Evolutionary conservation across 2,329 filamentous ascomycete genomes (phyloP).

Genomic region (Fusarium nelsonii): DNA sequence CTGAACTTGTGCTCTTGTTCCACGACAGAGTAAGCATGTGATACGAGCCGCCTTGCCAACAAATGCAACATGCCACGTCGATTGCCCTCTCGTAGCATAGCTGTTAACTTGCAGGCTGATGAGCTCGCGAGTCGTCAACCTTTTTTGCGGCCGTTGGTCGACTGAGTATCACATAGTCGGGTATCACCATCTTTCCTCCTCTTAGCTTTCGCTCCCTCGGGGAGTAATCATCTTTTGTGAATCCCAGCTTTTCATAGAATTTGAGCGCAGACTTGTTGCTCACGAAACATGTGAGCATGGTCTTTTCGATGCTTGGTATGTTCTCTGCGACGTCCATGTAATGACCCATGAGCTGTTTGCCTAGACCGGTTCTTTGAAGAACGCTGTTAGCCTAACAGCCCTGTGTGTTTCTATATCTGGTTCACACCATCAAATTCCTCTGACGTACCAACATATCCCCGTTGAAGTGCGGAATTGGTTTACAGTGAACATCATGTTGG

Average conservation of each 20-base stretch:
- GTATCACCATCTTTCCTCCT: conserved; percentile 64
- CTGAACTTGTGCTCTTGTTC: neutral
- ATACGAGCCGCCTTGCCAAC: neutral
- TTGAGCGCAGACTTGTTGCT: conserved; percentile 67
- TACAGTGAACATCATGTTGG: neutral
- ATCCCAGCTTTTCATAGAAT: conserved; percentile 74
- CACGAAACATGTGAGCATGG: conserved; percentile 80
- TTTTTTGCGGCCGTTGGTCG: conserved; percentile 52
- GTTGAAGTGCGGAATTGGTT: conserved; percentile 6
- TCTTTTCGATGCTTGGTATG: conserved; percentile 69
- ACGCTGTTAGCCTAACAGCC: conserved; percentile 21
- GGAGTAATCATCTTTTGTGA: conserved; percentile 66
- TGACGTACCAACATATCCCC: neutral
- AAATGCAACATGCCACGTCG: neutral
- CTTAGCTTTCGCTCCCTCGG: conserved; percentile 66
- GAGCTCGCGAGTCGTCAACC: conserved; percentile 21
- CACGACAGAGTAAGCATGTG: neutral
- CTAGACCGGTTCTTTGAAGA: conserved; percentile 69
- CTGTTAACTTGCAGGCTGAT: conserved; percentile 22
- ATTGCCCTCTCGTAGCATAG: neutral
- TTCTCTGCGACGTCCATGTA: conserved; percentile 65
- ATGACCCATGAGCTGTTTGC: conserved; percentile 68
- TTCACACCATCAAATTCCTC: neutral
- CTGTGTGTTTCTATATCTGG: conserved; percentile 9
- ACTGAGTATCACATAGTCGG: conserved; percentile 73